Evolutionary conservation across 306 rosid species (phyloP), one percentile per base, ranked within the genome.

Genomic region (Dryas alaskensis): DNA sequence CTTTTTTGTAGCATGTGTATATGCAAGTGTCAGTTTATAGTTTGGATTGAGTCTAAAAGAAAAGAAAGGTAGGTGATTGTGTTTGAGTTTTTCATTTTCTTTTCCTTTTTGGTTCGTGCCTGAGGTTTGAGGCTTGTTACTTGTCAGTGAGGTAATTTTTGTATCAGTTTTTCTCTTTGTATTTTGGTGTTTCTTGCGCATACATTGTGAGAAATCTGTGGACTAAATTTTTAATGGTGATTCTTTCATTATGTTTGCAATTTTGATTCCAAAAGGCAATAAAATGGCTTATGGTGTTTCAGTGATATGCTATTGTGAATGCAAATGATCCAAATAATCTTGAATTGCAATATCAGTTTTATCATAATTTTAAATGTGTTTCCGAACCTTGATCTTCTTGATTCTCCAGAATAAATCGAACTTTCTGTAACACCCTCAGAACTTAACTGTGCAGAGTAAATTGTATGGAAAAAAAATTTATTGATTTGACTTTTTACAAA

Each of bases 1-100:
- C 39, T 16, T 67, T 62, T 75, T 82, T 75, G 88, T 85, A 87
- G 86, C 81, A 87, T 78, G 86, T 92, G 97, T 89, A 87, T 87
- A 90, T 86, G 78, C 39, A 76, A 72, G 78, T 81, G 78, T 84
- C 60, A n/a, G 31, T 70, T 82, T 68, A 82, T 81, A 85, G 86
- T 80, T 75, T 78, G 81, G 79, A 84, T 78, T 44, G 88, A 81
- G 84, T 73, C 85, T 62, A 44, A 73, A 80, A 61, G 79, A 72
- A 61, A 49, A 60, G 61, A 55, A 76, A 79, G 82, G 52, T 76
- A 73, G 86, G 80, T 68, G 58, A 53, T 75, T 76, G 87, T 79
- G 73, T 77, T 47, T 76, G 79, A 65, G 85, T 39, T 73, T 73
- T 78, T 81, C 70, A 44, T 78, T 60, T 74, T 69, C 49, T 70